Conservation (phyloP, 1,284 basidiomycete genomes). For the Puccinia polysora region DNA sequence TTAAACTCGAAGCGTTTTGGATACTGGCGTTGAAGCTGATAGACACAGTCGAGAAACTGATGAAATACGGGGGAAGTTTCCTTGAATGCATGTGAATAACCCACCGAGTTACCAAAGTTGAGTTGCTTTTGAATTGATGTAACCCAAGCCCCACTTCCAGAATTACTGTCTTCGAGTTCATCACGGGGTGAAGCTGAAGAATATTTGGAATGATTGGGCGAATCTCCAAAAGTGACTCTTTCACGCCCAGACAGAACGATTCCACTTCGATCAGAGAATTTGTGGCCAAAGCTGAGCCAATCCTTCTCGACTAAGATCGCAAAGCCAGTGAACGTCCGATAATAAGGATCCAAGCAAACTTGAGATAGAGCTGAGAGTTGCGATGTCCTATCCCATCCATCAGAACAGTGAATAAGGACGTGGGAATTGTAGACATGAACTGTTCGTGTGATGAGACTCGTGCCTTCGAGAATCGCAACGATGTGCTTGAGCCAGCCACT, state of each 20-base stretch:
- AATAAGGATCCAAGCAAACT: slow-evolving; percentile 91
- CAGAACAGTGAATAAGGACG: slow-evolving; percentile 96
- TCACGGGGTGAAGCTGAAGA: slow-evolving; percentile 56
- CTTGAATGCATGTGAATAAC: slow-evolving; percentile 71
- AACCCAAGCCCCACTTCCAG: slow-evolving; percentile 81
- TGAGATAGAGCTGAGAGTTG: slow-evolving; percentile 88
- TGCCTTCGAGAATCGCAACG: slow-evolving; percentile 80
- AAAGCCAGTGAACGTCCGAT: slow-evolving; percentile 85
- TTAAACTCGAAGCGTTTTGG: slow-evolving; percentile 95
- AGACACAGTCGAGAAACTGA: slow-evolving; percentile 91
- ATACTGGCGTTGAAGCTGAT: slow-evolving; percentile 85
- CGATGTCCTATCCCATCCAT: slow-evolving; percentile 98
- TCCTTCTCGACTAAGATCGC: slow-evolving; percentile 94
- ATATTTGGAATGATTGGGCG: slow-evolving; percentile 33
- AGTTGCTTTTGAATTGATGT: slow-evolving; percentile 85
- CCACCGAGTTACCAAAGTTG: slow-evolving; percentile 59
- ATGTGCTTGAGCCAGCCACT: slow-evolving; percentile 94
- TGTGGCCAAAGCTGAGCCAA: slow-evolving; percentile 93
- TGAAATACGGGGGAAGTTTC: slow-evolving; percentile 97
- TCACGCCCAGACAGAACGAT: slow-evolving; percentile 73
- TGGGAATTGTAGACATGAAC: slow-evolving; percentile 94
- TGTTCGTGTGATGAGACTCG: slow-evolving; percentile 78
- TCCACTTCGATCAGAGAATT: slow-evolving; percentile 88
- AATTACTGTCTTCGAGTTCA: slow-evolving; percentile 58
- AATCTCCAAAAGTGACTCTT: slow-evolving; percentile 45